Base-by-base conservation (phyloP, 2,329 filamentous ascomycete genomes). In the Trichoderma koningii region DNA sequence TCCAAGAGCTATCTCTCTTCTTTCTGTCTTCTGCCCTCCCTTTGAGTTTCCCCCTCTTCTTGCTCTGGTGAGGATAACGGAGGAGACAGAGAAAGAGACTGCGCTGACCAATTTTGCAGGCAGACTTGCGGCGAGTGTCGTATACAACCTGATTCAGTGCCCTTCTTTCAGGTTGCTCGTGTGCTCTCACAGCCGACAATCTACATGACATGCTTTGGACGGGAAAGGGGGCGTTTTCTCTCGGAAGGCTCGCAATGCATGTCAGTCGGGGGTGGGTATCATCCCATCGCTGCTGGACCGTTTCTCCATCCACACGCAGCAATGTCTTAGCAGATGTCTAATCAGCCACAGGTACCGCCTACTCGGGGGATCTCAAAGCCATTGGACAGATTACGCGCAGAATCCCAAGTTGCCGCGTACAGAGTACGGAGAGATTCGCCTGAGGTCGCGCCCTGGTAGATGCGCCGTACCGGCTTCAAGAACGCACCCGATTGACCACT, bases 221-320 rank as follows among this genome's bases (percentile, higher is more conserved):
- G 21, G 53, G 15, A 23, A 45, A 41, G 42, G 30, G 21, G 55
- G 41, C 19, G 42, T 47, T 34, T 51, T 52, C 53, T 53, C 48
- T 52, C 34, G 48, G 59, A 62, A 53, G 38, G 48, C 48, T 62
- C 48, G 59, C 48, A 62, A 53, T 52, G 59, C 59, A 41, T 62
- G 59, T 53, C 59, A 62, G 59, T 53, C 34, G 34, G 14, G 34
- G 2, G 59, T 53, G 59, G 59, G 59, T 45, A 53, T 52, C 19
- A 38, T 38, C 44, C 12, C 48, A n/a, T 44, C 14, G 59, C 38
- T 38, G 38, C 59, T 53, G 21, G 50, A 3, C 26, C 30, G 17
- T 7, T 12, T 34, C 28, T 52, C 50, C 28, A 52, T 52, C 50
- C 50, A 52, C 59, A 62, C 48, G 42, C 59, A 30, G 44, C 44